phyloP scores from a whole-genome alignment of 306 rosid genomes.

The Cucurbita ficifolia region DNA sequence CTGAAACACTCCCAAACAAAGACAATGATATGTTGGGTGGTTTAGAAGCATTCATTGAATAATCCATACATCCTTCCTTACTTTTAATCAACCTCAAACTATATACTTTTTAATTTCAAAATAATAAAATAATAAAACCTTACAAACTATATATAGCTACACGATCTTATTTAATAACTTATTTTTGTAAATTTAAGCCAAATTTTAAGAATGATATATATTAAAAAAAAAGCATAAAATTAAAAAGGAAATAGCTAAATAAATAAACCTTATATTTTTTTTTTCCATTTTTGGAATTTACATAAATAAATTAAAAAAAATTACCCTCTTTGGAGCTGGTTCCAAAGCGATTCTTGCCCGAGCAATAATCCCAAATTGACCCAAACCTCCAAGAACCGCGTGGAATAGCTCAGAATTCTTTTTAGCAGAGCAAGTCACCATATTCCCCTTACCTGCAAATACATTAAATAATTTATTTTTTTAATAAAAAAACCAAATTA shows the following conservation, averaged over 20 bases:
- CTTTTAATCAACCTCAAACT: not conserved
- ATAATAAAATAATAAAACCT: not conserved
- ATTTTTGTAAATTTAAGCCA: too few species aligned
- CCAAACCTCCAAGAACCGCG: slow-evolving; percentile 73
- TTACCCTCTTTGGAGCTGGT: slow-evolving; percentile 55
- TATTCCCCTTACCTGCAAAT: slow-evolving; percentile 47
- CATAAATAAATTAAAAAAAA: not conserved
- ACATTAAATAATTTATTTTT: not conserved
- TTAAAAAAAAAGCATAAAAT: too few species aligned
- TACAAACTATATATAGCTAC: too few species aligned
- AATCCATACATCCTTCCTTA: not conserved
- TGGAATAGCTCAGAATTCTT: slow-evolving; percentile 39
- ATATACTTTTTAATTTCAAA: not conserved
- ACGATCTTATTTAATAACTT: too few species aligned
- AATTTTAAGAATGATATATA: too few species aligned
- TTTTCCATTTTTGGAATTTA: too few species aligned
- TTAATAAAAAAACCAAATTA: too few species aligned
- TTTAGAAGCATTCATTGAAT: not conserved
- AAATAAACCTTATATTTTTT: too few species aligned
- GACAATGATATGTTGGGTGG: not conserved
- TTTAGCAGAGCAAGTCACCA: slow-evolving; percentile 42
- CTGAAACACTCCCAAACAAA: not conserved
- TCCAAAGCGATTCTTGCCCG: slow-evolving; percentile 67
- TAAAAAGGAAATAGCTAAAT: too few species aligned
- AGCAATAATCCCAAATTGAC: slow-evolving; percentile 76